Conservation (phyloP, 1,284 basidiomycete genomes). For the Malassezia arunalokei region DNA sequence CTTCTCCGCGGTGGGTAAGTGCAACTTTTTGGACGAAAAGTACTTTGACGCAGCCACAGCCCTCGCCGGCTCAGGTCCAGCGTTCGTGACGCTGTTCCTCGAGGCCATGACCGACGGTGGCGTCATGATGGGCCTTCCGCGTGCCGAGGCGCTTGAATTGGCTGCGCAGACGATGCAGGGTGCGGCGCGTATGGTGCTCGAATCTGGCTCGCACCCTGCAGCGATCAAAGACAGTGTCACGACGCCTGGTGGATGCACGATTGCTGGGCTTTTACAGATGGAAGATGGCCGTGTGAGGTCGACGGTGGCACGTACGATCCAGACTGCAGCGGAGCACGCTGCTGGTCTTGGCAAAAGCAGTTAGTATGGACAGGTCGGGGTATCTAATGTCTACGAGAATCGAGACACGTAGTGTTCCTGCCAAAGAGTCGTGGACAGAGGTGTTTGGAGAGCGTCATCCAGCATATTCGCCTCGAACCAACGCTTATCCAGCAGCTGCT, state of each 20-base stretch:
- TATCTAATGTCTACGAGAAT: background rate
- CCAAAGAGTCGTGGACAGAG: background rate
- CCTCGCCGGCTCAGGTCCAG: slow-evolving; percentile 86
- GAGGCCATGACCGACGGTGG: slow-evolving; percentile 99
- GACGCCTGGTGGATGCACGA: slow-evolving; percentile 96
- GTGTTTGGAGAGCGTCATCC: background rate
- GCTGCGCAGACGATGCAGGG: slow-evolving; percentile 98
- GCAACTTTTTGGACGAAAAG: slow-evolving; percentile 42
- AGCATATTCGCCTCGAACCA: slow-evolving; percentile 9
- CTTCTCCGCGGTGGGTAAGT: slow-evolving; percentile 38
- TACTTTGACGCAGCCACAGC: slow-evolving; percentile 97
- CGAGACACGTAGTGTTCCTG: background rate
- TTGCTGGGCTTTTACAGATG: slow-evolving; percentile 83
- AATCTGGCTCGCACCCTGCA: slow-evolving; percentile 77
- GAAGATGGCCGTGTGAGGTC: slow-evolving; percentile 89
- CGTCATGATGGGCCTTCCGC: slow-evolving; percentile 98
- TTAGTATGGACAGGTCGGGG: slow-evolving; percentile 6
- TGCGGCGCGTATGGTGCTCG: slow-evolving; percentile 86
- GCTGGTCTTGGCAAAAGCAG: slow-evolving; percentile 34
- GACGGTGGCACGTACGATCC: slow-evolving; percentile 88
- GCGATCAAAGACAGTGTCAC: slow-evolving; percentile 96
- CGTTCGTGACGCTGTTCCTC: slow-evolving; percentile 89
- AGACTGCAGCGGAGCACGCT: slow-evolving; percentile 50
- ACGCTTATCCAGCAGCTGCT: background rate
- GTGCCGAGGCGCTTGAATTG: slow-evolving; percentile 81